Percentiles rank a stretch among this genome's conserved stretches.
These are phyloP conservation scores for Lagenidium giganteum DNA, from an alignment of 352 stramenopile species.

Conservation along the genomic window DNA sequence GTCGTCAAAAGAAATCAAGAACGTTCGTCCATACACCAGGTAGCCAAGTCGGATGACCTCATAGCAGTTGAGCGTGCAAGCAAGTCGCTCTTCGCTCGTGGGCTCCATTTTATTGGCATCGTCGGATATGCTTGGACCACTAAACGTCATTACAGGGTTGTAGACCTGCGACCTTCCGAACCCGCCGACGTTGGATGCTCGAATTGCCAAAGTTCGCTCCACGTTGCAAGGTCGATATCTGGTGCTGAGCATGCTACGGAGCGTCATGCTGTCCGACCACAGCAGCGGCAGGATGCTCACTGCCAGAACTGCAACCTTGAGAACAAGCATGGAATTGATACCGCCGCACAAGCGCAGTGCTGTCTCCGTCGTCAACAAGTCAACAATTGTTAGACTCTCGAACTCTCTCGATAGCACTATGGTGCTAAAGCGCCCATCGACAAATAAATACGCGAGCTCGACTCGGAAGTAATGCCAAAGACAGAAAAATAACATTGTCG, in stretches of 20 bases:
- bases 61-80: slow-evolving; percentile 8
- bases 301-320: slow-evolving; percentile 21
- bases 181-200: slow-evolving; percentile 19
- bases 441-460: slow-evolving; percentile 13
- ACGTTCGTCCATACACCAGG: slow-evolving; percentile 12
- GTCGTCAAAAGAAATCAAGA: slow-evolving; percentile 15
- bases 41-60: slow-evolving; percentile 14
- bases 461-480: slow-evolving; percentile 21
- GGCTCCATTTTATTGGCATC: too few species aligned
- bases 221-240: not conserved
- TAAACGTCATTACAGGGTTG: not conserved
- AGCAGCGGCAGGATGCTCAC: slow-evolving; percentile 23
- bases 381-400: slow-evolving; percentile 1
- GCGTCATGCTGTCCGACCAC: slow-evolving; percentile 10
- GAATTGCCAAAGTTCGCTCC: slow-evolving; percentile 21
- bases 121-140: not conserved
- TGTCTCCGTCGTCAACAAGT: slow-evolving; percentile 20
- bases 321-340: slow-evolving; percentile 9
- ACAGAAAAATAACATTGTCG: slow-evolving; percentile 13
- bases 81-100: too few species aligned
- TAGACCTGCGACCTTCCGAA: slow-evolving; percentile 13
- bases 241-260: not conserved
- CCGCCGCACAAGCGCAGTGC: slow-evolving; percentile 28
- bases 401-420: slow-evolving; percentile 23
- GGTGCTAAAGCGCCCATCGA: slow-evolving; percentile 18